Evolutionary conservation across 2,329 filamentous ascomycete species (phyloP).

Genomic region (Colletotrichum shisoi): DNA sequence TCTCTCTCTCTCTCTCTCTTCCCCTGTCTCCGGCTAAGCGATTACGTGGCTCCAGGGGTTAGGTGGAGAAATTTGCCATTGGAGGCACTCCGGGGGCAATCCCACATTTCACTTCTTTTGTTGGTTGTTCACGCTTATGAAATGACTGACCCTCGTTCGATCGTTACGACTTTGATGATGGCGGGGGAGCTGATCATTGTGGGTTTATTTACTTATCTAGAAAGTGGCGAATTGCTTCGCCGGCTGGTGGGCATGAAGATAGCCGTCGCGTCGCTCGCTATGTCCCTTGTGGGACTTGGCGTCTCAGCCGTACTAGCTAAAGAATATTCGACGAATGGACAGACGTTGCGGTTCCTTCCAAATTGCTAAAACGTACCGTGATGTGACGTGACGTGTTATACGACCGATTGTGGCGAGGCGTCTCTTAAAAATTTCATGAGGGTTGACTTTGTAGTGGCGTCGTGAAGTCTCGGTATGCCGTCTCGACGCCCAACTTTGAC

Average conservation of each 20-base stretch:
- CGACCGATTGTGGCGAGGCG: neutral
- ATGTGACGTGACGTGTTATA: neutral
- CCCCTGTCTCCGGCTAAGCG: neutral
- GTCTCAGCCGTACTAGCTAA: conserved; percentile 33
- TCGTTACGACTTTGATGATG: conserved; percentile 39
- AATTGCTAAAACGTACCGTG: neutral
- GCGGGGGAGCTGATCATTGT: conserved; percentile 24
- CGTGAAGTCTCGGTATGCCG: no score
- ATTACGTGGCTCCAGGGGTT: neutral
- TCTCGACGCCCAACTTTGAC: no score
- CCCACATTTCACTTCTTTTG: conserved; percentile 15
- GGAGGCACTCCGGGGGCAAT: neutral
- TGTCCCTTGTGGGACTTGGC: conserved; percentile 6
- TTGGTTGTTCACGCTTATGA: conserved; percentile 29
- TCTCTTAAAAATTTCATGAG: no score
- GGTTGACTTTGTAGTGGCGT: no score
- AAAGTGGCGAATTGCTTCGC: neutral
- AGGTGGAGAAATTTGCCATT: neutral
- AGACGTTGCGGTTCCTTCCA: conserved; percentile 24
- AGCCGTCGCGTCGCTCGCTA: conserved; percentile 29
- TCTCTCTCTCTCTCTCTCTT: neutral
- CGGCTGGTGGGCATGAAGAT: conserved; percentile 12
- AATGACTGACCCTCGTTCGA: conserved; percentile 38
- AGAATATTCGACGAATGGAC: conserved; percentile 30
- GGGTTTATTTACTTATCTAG: neutral